Conservation (phyloP, 179 eudicot genomes). For the Carnegiea gigantea region DNA sequence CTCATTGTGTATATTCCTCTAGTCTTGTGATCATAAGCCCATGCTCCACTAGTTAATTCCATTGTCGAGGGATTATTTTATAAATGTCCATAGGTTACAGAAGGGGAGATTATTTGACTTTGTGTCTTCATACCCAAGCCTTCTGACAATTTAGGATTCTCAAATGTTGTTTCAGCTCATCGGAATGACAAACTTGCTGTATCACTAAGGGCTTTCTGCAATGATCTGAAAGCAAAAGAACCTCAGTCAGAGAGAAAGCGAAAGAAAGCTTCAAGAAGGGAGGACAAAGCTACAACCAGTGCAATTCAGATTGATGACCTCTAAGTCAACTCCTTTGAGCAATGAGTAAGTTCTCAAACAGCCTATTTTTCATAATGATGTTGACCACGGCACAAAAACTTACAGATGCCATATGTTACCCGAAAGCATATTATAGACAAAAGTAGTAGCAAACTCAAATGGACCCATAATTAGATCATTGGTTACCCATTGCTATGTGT, state of each 20-base stretch:
- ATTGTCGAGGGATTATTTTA: not conserved
- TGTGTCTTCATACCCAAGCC: not conserved
- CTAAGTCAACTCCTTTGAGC: constrained; percentile 18
- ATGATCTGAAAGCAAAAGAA: constrained; percentile 77
- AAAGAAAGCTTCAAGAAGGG: constrained; percentile 60
- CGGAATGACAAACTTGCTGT: constrained; percentile 65
- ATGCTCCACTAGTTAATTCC: not conserved
- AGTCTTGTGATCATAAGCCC: not conserved
- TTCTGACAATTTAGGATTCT: constrained; percentile 3
- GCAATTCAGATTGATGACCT: constrained; percentile 40
- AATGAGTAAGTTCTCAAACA: constrained; percentile 1
- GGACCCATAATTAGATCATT: not conserved
- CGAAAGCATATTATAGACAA: not conserved
- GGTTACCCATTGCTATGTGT: not conserved
- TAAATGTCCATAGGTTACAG: not conserved
- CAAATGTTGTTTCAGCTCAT: constrained; percentile 56
- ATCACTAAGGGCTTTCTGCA: constrained; percentile 57
- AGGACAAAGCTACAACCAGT: constrained; percentile 50
- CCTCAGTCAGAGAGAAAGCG: constrained; percentile 73
- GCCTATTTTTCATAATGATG: not conserved
- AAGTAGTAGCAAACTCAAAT: not conserved
- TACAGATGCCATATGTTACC: not conserved
- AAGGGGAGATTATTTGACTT: not conserved
- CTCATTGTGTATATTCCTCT: not conserved
- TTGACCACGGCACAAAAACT: not conserved